Base-by-base conservation (phyloP, 257 asterid species). In the Orobanche coerulescens region DNA sequence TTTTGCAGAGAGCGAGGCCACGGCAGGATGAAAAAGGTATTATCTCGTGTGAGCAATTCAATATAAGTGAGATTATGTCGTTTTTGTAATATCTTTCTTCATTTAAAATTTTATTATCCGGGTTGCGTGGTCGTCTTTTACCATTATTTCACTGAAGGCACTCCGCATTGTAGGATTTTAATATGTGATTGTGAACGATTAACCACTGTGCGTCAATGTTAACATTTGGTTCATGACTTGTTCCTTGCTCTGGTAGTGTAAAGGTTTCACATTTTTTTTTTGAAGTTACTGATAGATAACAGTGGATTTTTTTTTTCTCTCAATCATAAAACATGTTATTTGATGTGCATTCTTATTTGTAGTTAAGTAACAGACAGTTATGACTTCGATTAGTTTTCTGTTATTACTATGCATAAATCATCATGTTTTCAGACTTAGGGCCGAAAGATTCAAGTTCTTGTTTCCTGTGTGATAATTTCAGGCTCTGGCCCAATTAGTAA, bases 21-120 rank as follows among this genome's bases (percentile, higher is more conserved):
- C 25, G 94, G 96, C 5, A 75, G 91, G 68, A 84, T 92, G 94
- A 92, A 86, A 62, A 82, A 88, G 95, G 98, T 92, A 68, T 0
- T 9, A 3, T n/a, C 1, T 1, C 13, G 5, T 37, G 2, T 31
- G 30, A 31, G n/a, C 16, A 15, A 23, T 6, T 46, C 49, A 18
- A 37, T 20, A 34, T 43, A 15, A 47, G 14, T 51, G 58, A 39
- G 40, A 65, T 42, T 43, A 14, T 28, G 13, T 55, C 9, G 19
- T 3, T 0, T 16, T 37, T 37, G 10, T 13, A 10, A 2, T 18
- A 12, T 37, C 36, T 13, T 31, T 23, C 18, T 30, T 34, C 26
- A 2, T 26, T 26, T 68, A 12, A n/a, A 67, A 1, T 26, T 31
- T 67, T 1, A 4, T 11, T 23, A 9, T 52, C n/a, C 33, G 6